Evolutionary conservation across 1,284 basidiomycete species (phyloP).

Genomic region (Inonotus hispidus): DNA sequence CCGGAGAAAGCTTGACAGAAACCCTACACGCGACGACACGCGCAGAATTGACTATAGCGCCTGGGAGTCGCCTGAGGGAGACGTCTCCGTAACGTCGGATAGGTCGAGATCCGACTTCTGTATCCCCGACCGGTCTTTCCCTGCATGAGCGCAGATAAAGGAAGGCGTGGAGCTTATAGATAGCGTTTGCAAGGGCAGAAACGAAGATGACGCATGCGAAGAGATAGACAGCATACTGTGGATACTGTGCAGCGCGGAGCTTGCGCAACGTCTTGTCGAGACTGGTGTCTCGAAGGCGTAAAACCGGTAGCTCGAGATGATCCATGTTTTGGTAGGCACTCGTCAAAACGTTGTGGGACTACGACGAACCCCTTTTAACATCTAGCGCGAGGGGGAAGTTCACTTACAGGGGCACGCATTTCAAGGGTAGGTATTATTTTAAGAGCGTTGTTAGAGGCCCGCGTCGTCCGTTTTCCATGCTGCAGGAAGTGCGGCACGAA

Average conservation of each 20-base stretch:
- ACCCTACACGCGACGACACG: constrained; percentile 5
- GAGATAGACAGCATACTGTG: constrained; percentile 11
- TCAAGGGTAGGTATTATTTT: not conserved
- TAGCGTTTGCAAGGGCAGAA: not conserved
- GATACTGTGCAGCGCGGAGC: not conserved
- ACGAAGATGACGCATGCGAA: constrained; percentile 4
- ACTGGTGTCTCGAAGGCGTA: not conserved
- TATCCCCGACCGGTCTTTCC: not conserved
- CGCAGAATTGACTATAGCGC: not conserved
- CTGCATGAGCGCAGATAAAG: not conserved
- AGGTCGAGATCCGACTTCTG: not conserved
- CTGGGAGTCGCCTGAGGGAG: constrained; percentile 6
- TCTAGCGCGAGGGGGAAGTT: not conserved
- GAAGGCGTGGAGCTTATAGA: not conserved
- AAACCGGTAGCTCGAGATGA: not conserved
- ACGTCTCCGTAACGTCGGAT: not conserved
- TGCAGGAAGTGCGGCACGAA: not conserved
- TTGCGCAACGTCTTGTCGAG: not conserved
- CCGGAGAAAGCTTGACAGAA: not conserved
- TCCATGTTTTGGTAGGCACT: not conserved
- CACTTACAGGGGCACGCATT: not conserved
- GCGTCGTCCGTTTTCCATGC: not conserved
- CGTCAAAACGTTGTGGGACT: not conserved
- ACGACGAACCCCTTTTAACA: not conserved
- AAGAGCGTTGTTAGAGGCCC: not conserved